Base-by-base conservation (phyloP, 352 stramenopile species). In the Phytopythium montanum region DNA sequence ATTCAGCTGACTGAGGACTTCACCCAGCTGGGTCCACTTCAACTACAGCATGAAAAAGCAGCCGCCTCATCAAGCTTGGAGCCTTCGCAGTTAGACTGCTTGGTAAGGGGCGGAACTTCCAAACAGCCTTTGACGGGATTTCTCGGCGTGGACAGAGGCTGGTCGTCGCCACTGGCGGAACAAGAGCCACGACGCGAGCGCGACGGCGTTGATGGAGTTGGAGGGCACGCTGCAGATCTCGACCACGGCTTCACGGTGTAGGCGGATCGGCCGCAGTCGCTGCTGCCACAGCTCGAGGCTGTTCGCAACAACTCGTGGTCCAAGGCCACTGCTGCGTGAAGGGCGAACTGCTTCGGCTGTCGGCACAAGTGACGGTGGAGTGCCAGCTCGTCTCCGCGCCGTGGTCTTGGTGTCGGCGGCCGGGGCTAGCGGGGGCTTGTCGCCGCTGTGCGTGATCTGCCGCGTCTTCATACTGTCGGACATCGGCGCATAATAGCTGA, bases 261-360 rank as follows among this genome's bases (percentile, higher is more conserved):
- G 19, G 85, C 85, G 6, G 85, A 95, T 29, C 62, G 92, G 29
- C 57, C 93, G 52, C 62, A 93, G 29, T 95, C 85, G 34, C 70
- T 95, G 16, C 61, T 95, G 10, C 85, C 85, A 8, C 85, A 93
- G 31, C 67, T 93, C 4, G 83, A 95, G n/a, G 61, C 83, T 81
- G 23, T 95, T 95, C 63, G 83, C 83, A 71, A 91, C 46, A 95
- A 81, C 62, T 78, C 59, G 59, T 86, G 76, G 59, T 70, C 93
- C 0, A 53, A 77, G 21, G 82, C n/a, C 62, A 79, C 31, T 64
- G 80, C 9, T 88, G 80, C 25, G 60, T 82, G 18, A 64, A 72
- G 21, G 54, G 50, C 13, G 78, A 83, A 53, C 31, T 79, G 2
- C 52, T 92, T n/a, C 68, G 70, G 1, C 64, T 93, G 29, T 52